phyloP scores from a whole-genome alignment of 768 basidiomycete genomes.

The Suillus luteus region DNA sequence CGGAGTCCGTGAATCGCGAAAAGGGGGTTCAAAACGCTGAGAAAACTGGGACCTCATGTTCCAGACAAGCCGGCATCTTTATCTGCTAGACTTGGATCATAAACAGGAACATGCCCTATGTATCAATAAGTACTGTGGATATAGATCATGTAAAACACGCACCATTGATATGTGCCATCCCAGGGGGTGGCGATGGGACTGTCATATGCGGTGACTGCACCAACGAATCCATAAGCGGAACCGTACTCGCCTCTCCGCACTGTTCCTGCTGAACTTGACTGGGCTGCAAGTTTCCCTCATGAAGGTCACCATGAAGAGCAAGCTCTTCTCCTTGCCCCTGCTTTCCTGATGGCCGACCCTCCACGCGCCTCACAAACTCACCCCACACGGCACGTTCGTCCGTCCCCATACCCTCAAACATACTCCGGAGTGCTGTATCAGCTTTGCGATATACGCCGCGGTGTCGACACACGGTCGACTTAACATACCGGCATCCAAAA shows the following conservation, averaged over 20 bases:
- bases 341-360: slow-evolving; percentile 46
- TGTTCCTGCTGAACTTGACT: slow-evolving; percentile 20
- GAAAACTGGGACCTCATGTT: background rate
- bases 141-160: slow-evolving; percentile 2
- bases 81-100: slow-evolving; percentile 12
- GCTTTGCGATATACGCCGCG: slow-evolving; percentile 69
- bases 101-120: slow-evolving; percentile 17
- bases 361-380: slow-evolving; percentile 64
- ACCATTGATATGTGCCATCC: slow-evolving; percentile 17
- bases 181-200: slow-evolving; percentile 1
- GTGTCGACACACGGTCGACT: slow-evolving; percentile 73
- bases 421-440: slow-evolving; percentile 43
- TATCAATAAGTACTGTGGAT: background rate
- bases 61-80: slow-evolving; percentile 10
- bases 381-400: slow-evolving; percentile 66
- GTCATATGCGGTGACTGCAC: background rate
- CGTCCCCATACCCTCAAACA: slow-evolving; percentile 56
- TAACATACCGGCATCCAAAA: slow-evolving; percentile 71
- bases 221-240: slow-evolving; percentile 17
- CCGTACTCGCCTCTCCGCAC: slow-evolving; percentile 17
- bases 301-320: slow-evolving; percentile 20
- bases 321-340: slow-evolving; percentile 26
- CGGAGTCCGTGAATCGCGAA: background rate
- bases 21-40: background rate
- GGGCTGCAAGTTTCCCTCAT: slow-evolving; percentile 7